Base-by-base conservation (phyloP, 2,329 filamentous ascomycete species). In the Colletotrichum coccodes region DNA sequence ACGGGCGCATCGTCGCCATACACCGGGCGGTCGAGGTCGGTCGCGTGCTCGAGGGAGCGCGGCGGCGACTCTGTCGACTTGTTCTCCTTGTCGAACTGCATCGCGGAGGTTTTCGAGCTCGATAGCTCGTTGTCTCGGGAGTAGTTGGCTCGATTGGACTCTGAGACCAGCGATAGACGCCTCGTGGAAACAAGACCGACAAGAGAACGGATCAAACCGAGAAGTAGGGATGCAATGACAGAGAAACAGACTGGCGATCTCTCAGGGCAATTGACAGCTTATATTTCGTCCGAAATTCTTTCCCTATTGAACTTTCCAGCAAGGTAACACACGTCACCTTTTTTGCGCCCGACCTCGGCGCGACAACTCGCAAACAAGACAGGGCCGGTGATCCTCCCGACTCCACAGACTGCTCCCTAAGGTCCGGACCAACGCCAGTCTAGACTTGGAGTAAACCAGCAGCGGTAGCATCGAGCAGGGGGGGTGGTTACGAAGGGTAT, bases 81-180 rank as follows among this genome's bases (percentile, higher is more conserved):
- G 26, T 30, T 60, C 6, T 65, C 65, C 64, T 68, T 49, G 60
- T 68, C 61, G 34, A 47, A 68, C 47, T 65, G 65, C 65, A 68
- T 65, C 47, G n/a, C 38, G 58, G 34, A 7, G 34, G 26, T 26
- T n/a, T 61, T 42, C 7, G 42, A 23, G 42, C 56, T 40, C 44
- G 11, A 28, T 49, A 7, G 32, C 30, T 49, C 21, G 9, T 12
- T n/a, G 6, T n/a, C 18, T 32, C 52, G 3, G 21, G 1, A 34
- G 5, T 42, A 23, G 1, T 32, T 49, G 38, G 23, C 53, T 47
- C 38, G 44, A 65, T 60, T 40, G 53, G 14, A 36, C 46, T 59
- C 18, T 34, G 26, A 21, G 16, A 32, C 53, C 54, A 44, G 3
- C 42, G 36, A 38, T 21, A 32, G 34, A 52, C 38, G 40, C 47